Evolutionary conservation across 371 early-diverging fungal species (phyloP).

Genomic region (Actinomucor elegans): DNA sequence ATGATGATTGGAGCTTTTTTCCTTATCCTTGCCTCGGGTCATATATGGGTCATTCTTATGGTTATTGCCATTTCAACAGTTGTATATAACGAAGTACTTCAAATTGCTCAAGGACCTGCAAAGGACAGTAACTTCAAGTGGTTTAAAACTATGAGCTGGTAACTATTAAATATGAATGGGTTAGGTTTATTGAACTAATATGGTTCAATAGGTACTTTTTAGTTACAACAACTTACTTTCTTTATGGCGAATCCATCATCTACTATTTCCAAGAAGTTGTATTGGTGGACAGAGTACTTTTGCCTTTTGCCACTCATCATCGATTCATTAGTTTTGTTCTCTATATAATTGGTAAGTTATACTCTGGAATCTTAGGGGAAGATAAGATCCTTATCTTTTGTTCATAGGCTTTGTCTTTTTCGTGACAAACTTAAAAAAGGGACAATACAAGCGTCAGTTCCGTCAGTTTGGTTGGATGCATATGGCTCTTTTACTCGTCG

Average conservation of each 20-base stretch:
- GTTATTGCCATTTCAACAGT: conserved; percentile 77
- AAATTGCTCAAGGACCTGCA: conserved; percentile 77
- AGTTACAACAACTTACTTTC: conserved; percentile 84
- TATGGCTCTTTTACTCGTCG: conserved; percentile 89
- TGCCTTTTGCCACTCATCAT: conserved; percentile 90
- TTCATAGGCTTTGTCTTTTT: conserved; percentile 86
- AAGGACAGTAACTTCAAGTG: conserved; percentile 84
- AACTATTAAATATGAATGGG: too few relatives aligned
- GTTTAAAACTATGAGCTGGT: conserved; percentile 89
- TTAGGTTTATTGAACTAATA: not conserved
- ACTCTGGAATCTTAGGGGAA: too few relatives aligned
- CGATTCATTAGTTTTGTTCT: conserved; percentile 90
- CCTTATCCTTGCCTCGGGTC: conserved; percentile 74
- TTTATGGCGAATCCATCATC: conserved; percentile 93
- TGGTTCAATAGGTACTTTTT: conserved; percentile 84
- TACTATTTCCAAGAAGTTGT: conserved; percentile 81
- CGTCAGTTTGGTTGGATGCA: conserved; percentile 95
- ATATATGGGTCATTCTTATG: conserved; percentile 71
- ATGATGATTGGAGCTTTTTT: conserved; percentile 86
- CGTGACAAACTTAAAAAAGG: conserved; percentile 90
- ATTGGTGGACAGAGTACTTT: conserved; percentile 78
- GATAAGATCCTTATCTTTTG: too few relatives aligned
- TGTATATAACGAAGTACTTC: conserved; percentile 86
- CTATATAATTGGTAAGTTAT: conserved; percentile 71
- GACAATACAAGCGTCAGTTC: conserved; percentile 88